Conservation (phyloP, 2,329 filamentous ascomycete species). For the Penicillium vulpinum region DNA sequence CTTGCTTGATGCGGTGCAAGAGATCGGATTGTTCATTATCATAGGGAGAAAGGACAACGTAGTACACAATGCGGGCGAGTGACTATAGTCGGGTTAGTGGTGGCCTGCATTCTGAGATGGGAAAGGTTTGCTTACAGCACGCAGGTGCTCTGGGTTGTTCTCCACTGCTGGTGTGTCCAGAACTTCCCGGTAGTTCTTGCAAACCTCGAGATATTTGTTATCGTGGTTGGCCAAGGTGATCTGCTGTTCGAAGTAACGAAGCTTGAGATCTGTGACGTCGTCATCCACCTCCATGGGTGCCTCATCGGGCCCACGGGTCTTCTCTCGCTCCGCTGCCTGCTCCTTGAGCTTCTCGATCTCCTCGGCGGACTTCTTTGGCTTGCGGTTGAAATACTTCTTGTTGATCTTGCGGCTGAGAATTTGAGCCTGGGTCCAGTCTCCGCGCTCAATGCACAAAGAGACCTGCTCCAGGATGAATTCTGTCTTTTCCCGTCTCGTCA, state of each 20-base stretch:
- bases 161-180: slow-evolving; percentile 95
- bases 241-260: slow-evolving; percentile 96
- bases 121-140: slow-evolving; percentile 62
- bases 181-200: slow-evolving; percentile 97
- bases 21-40: slow-evolving; percentile 99
- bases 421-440: slow-evolving; percentile 92
- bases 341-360: slow-evolving; percentile 89
- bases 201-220: slow-evolving; percentile 93
- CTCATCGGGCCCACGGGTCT: slow-evolving; percentile 74
- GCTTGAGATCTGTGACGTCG: slow-evolving; percentile 93
- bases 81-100: slow-evolving; percentile 54
- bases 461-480: slow-evolving; percentile 98
- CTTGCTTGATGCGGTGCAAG: slow-evolving; percentile 85
- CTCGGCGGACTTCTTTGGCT: slow-evolving; percentile 85
- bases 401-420: slow-evolving; percentile 97
- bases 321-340: slow-evolving; percentile 73
- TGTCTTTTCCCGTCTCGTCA: slow-evolving; percentile 96
- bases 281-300: slow-evolving; percentile 74
- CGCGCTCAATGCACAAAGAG: slow-evolving; percentile 87
- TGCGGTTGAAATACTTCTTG: slow-evolving; percentile 85
- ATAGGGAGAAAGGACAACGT: slow-evolving; percentile 91
- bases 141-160: slow-evolving; percentile 80
- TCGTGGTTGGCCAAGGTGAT: slow-evolving; percentile 95
- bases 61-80: slow-evolving; percentile 94
- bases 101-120: background rate